Conservation (phyloP, 257 asterid genomes). For the Vinca minor region DNA sequence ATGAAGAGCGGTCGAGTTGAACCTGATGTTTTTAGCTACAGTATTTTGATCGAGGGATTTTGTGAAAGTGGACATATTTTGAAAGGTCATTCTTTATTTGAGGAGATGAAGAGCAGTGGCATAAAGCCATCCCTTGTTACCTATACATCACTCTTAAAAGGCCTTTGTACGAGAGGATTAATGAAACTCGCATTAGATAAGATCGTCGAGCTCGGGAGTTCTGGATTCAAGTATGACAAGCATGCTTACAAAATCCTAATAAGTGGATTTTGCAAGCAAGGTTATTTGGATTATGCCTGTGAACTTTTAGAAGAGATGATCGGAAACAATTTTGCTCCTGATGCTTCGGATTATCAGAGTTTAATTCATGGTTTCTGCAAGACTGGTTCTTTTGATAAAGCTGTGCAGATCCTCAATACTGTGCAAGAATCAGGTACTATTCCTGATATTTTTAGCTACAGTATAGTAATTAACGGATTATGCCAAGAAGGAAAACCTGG, state of each 20-base stretch:
- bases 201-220: constrained; percentile 30
- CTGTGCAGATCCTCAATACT: constrained; percentile 20
- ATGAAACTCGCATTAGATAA: constrained; percentile 26
- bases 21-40: constrained; percentile 48
- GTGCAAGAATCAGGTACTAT: constrained; percentile 29
- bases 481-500: constrained; percentile 39
- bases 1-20: constrained; percentile 39
- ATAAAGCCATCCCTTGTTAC: constrained; percentile 40
- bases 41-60: constrained; percentile 49
- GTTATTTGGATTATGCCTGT: constrained; percentile 39
- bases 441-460: constrained; percentile 30
- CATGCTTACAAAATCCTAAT: constrained; percentile 43
- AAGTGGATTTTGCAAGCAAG: constrained; percentile 41
- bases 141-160: constrained; percentile 42
- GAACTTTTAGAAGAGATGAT: constrained; percentile 49
- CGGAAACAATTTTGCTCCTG: constrained; percentile 30
- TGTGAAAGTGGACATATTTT: constrained; percentile 31
- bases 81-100: constrained; percentile 28
- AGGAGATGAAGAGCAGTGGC: constrained; percentile 42
- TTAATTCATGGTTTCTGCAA: constrained; percentile 37
- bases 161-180: constrained; percentile 30
- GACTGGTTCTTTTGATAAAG: constrained; percentile 32
- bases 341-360: constrained; percentile 27
- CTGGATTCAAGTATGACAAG: constrained; percentile 39
- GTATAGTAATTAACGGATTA: constrained; percentile 27